Base-by-base conservation (phyloP, 352 stramenopile genomes). In the Phytophthora chlamydospora region DNA sequence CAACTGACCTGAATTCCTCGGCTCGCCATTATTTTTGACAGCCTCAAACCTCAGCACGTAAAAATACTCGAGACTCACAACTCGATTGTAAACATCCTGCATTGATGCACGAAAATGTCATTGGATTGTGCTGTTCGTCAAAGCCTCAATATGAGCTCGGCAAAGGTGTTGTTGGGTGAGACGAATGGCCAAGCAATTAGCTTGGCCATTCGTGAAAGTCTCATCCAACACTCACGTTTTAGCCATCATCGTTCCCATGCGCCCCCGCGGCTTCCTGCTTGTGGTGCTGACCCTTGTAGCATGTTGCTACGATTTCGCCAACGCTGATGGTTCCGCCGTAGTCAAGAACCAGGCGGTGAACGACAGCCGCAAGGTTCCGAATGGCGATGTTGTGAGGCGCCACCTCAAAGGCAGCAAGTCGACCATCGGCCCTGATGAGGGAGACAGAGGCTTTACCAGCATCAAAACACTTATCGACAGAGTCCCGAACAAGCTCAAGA, bases 1-100 rank as follows among this genome's bases (percentile, higher is more conserved):
- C 83, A 91, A 44, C 80, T 91, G 46, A 91, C 83, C 38, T 80
- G 75, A 29, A 91, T 76, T 31, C 71, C 66, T 52, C 73, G 55
- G 14, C 36, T 74, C 58, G 46, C 21, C 75, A 81, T 80, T 43
- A 50, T 45, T 29, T 29, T 17, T 35, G 29, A 12, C 19, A 33
- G 24, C 38, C 27, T 27, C 41, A 33, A 36, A 27, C 7, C 31
- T 17, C 9, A 29, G 34, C 17, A 32, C 38, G 52, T 68, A 68
- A 63, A 68, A 63, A 68, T 63, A 68, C 50, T 5, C 19, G 19
- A 38, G 27, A 8, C 31, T 40, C n/a, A 10, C 38, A 43, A 43
- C 8, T 43, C 5, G 17, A 21, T 16, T 29, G 24, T 6, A 29
- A 29, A 29, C 24, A 4, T 29, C 24, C 4, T 6, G 21, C 4